Evolutionary conservation across 495 filamentous ascomycete genomes (phyloP).

Genomic region (Neohortaea acidophila): DNA sequence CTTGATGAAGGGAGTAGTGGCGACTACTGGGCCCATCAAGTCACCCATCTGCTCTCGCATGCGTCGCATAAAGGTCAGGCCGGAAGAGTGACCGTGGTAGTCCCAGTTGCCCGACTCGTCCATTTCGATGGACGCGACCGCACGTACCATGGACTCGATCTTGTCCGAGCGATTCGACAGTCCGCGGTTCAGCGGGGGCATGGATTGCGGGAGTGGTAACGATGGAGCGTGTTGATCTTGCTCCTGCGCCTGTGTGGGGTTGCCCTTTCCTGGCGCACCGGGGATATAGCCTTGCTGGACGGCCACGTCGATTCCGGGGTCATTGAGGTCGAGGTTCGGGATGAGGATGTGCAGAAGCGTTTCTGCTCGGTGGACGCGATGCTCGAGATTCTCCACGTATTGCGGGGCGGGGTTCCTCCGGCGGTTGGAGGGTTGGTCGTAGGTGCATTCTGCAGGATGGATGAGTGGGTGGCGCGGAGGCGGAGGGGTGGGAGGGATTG

Average conservation of each 20-base stretch:
- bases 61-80: slow-evolving; percentile 67
- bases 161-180: slow-evolving; percentile 52
- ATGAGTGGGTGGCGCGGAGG: background rate
- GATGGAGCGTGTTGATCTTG: background rate
- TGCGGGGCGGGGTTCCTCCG: slow-evolving; percentile 88
- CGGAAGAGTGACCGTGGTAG: slow-evolving; percentile 87
- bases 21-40: slow-evolving; percentile 34
- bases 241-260: slow-evolving; percentile 3
- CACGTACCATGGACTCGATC: slow-evolving; percentile 87
- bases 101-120: slow-evolving; percentile 89
- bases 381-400: slow-evolving; percentile 85
- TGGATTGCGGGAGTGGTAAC: background rate
- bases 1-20: slow-evolving; percentile 26
- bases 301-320: slow-evolving; percentile 60
- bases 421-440: slow-evolving; percentile 93
- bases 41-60: slow-evolving; percentile 80
- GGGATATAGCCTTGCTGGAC: slow-evolving; percentile 30
- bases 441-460: slow-evolving; percentile 64
- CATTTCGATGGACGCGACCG: slow-evolving; percentile 74
- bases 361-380: slow-evolving; percentile 70
- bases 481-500: no score
- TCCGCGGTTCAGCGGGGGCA: slow-evolving; percentile 19
- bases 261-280: slow-evolving; percentile 16
- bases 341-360: slow-evolving; percentile 61
- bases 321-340: slow-evolving; percentile 71